A percentile compares a stretch with the other conserved stretches of the same genome.
phyloP scores from a whole-genome alignment of 2,329 filamentous ascomycete species.

The Penicillium frequentans region DNA sequence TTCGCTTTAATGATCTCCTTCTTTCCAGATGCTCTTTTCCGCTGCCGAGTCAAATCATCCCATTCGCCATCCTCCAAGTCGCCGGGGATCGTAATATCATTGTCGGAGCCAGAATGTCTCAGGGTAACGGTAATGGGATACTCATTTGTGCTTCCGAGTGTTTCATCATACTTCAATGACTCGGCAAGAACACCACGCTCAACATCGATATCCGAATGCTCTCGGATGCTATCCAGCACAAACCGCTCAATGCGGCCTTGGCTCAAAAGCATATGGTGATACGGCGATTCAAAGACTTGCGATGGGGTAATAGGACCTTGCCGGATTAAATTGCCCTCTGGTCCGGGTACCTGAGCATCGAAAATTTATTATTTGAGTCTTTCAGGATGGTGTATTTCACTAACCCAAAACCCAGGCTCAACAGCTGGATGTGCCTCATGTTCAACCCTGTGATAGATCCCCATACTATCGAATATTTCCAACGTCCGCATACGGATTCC shows the following conservation, averaged over 20 bases:
- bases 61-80: conserved; percentile 60
- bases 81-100: conserved; percentile 36
- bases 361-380: neutral
- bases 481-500: conserved; percentile 20
- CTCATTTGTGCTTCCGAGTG: conserved; percentile 41
- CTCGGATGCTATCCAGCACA: conserved; percentile 62
- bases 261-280: conserved; percentile 67
- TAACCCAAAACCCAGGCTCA: conserved; percentile 58
- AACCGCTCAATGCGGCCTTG: conserved; percentile 70
- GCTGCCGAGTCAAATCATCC: conserved; percentile 47
- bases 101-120: conserved; percentile 29
- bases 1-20: conserved; percentile 51
- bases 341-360: conserved; percentile 35
- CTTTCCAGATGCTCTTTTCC: conserved; percentile 25
- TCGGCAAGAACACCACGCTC: conserved; percentile 63
- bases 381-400: neutral
- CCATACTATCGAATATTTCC: conserved; percentile 67
- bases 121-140: conserved; percentile 64
- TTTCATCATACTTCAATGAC: conserved; percentile 55
- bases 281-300: conserved; percentile 56
- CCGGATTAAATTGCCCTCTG: conserved; percentile 58
- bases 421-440: conserved; percentile 68
- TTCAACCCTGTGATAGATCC: conserved; percentile 63
- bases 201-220: conserved; percentile 56
- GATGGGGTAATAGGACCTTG: conserved; percentile 62